Base-by-base conservation (phyloP, 2,329 filamentous ascomycete species). In the Aspergillus ruber region DNA sequence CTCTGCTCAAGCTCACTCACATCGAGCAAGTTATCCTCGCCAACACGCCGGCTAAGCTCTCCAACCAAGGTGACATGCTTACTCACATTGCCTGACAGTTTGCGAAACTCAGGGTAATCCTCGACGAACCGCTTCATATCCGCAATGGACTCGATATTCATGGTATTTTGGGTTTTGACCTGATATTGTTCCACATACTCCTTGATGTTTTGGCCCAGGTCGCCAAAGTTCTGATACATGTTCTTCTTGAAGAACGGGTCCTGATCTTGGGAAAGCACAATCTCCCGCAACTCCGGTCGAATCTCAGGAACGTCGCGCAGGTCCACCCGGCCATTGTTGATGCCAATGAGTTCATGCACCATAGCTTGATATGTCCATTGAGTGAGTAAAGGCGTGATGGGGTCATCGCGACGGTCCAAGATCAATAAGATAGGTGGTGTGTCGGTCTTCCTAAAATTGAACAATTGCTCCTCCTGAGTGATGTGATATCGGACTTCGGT, bases 351-450 rank as follows among this genome's bases (percentile, higher is more conserved):
- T 62, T 98, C 93, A 65, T 98, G 93, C 0, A 98, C 93, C 90
- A 98, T 98, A n/a, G 93, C 93, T 70, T 98, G 93, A 63, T 98
- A 98, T 21, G 93, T 98, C 93, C 93, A 98, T 66, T 98, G 93
- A 2, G 90, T 95, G 43, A 98, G 78, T 9, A 98, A 74, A 0
- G 93, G 93, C 3, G 93, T 98, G 44, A 97, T 86, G 0, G 93
- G 91, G 61, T 98, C 93, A 63, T 96, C 90, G 66, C 93, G 82
- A 38, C 93, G 83, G 69, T 98, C 93, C 25, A 98, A 72, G 46
- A 98, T 82, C 29, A 98, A 77, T 12, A 98, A 76, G 57, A 98
- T 90, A 0, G 94, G 93, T 7, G 91, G 88, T 0, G 93, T 98
- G 67, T 98, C 93, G 45, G 90, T 86, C 67, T 89, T 90, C 54